Evolutionary conservation across 176 grass and related monocot genomes (phyloP), one percentile per base, ranked within the genome.

Genomic region (Cymbopogon citratus): DNA sequence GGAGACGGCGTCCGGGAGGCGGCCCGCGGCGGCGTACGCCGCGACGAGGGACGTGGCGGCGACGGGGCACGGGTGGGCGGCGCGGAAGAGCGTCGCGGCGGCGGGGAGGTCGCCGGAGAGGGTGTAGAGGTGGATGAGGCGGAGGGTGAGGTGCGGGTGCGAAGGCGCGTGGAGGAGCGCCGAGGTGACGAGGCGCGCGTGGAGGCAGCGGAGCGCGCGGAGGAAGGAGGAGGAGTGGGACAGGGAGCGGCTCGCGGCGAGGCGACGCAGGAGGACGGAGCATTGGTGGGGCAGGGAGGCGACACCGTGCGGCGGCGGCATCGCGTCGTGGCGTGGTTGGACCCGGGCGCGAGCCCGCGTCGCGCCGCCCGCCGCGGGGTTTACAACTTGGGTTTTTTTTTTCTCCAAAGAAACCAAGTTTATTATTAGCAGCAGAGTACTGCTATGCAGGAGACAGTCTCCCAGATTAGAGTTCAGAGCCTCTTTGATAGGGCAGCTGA

Each of bases 101-200:
- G 95, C 81, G 61, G 80, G 23, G 51, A 98, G 81, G 75, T 98
- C 95, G 35, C 73, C 25, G 79, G 81, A 89, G 81, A 90, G 66
- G 15, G 95, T 81, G 84, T 94, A 98, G 78, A 98, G 86, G 90
- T 98, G 92, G 81, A 91, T 79, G 79, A 98, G 90, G 88, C 90
- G 92, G 90, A 92, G 93, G 16, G 88, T 83, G 66, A 98, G 90
- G 90, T 92, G 92, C 44, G 86, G 79, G 60, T 91, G 83, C 21
- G 88, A 46, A 44, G 73, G 83, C 36, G 61, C 28, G 45, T 89
- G 92, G 23, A 84, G 88, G 75, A 98, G 88, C 54, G 78, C 79
- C 9, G 88, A 86, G 92, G 90, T 63, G 88, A 91, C 66, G 34
- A 97, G 67, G 86, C 93, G 88, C 21, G 90, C 90, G 44, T 98